phyloP scores from a whole-genome alignment of 768 basidiomycete species.

The Leccinum pellstonianum region DNA sequence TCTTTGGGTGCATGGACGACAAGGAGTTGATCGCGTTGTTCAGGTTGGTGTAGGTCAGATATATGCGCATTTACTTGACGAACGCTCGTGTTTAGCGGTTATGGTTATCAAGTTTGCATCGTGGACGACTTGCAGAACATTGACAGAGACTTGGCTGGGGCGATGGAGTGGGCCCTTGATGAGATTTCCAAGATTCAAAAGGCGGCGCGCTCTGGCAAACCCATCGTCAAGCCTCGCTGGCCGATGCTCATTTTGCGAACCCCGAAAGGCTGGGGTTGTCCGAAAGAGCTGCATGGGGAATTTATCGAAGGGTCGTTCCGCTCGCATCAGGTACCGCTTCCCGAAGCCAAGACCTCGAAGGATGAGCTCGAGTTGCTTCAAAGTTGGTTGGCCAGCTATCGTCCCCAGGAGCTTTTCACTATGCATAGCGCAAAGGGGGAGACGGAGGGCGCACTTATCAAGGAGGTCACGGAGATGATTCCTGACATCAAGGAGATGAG shows the following conservation, averaged over 20 bases:
- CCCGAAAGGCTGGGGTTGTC: slow-evolving; percentile 79
- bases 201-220: slow-evolving; percentile 72
- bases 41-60: slow-evolving; percentile 42
- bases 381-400: slow-evolving; percentile 74
- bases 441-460: slow-evolving; percentile 48
- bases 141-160: slow-evolving; percentile 76
- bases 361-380: slow-evolving; percentile 65
- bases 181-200: slow-evolving; percentile 77
- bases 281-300: slow-evolving; percentile 63
- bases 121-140: slow-evolving; percentile 66
- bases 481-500: slow-evolving; percentile 57
- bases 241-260: slow-evolving; percentile 84
- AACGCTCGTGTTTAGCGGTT: slow-evolving; percentile 46
- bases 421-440: neutral
- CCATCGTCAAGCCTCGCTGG: slow-evolving; percentile 88
- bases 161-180: slow-evolving; percentile 75
- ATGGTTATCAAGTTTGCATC: slow-evolving; percentile 87
- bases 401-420: slow-evolving; percentile 64
- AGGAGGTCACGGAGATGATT: slow-evolving; percentile 57
- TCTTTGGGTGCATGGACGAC: slow-evolving; percentile 89
- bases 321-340: slow-evolving; percentile 88
- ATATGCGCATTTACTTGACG: neutral
- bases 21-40: slow-evolving; percentile 75
- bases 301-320: slow-evolving; percentile 80
- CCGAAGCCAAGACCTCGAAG: slow-evolving; percentile 59